Conservation (phyloP, 345 rosid genomes). For the Garcia nutans region DNA sequence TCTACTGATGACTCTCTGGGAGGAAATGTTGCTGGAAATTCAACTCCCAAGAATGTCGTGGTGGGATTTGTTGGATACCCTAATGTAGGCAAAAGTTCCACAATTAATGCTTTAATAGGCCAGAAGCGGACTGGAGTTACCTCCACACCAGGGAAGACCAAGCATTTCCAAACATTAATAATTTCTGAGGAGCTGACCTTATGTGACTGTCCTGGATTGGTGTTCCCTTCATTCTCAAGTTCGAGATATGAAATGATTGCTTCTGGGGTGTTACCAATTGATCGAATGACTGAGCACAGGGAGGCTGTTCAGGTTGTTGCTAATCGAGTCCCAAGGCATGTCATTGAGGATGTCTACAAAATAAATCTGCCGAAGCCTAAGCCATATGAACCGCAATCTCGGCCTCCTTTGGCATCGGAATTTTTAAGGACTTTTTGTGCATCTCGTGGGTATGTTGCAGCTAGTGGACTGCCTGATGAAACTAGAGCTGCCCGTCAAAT, state of each 20-base stretch:
- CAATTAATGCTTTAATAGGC: conserved; percentile 90
- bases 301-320: conserved; percentile 92
- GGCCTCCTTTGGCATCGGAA: conserved; percentile 81
- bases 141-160: conserved; percentile 93
- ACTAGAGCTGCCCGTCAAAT: conserved; percentile 84
- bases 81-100: conserved; percentile 93
- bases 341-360: conserved; percentile 67
- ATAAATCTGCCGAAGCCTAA: conserved; percentile 81
- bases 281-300: conserved; percentile 85
- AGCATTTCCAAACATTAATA: conserved; percentile 86
- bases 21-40: conserved; percentile 22
- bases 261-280: conserved; percentile 89
- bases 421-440: conserved; percentile 67
- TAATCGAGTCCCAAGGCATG: conserved; percentile 60
- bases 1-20: conserved; percentile 25
- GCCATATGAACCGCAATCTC: conserved; percentile 67
- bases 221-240: conserved; percentile 89
- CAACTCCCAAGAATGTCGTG: conserved; percentile 43
- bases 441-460: conserved; percentile 78
- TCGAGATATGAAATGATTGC: conserved; percentile 91
- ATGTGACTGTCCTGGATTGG: conserved; percentile 91
- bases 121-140: conserved; percentile 93
- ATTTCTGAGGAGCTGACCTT: conserved; percentile 78
- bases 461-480: conserved; percentile 97
- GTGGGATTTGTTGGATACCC: conserved; percentile 97